Conservation (phyloP, 164 flowering plant genomes). For the Magnolia officinalis region DNA sequence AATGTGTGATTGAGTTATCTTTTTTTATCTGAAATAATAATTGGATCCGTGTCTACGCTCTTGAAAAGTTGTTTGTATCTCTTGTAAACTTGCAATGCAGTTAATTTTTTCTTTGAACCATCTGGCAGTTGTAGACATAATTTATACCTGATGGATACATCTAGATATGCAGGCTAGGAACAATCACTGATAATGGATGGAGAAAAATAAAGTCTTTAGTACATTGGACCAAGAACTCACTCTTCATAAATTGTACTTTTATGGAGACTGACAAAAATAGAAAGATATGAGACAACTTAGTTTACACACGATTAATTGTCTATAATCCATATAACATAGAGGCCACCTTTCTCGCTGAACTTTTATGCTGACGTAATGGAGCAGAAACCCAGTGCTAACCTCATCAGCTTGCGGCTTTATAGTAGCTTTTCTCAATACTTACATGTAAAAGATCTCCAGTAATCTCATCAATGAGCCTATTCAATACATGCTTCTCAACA, state of each 20-base stretch:
- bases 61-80: neutral
- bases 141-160: neutral
- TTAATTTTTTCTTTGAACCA: neutral
- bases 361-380: neutral
- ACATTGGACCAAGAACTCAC: neutral
- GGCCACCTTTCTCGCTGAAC: neutral
- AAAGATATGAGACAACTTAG: neutral
- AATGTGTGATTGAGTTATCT: slow-evolving; percentile 5
- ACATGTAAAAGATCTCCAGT: slow-evolving; percentile 30
- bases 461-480: slow-evolving; percentile 59
- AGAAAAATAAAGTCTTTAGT: neutral
- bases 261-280: neutral
- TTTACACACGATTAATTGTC: neutral
- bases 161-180: neutral
- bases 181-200: neutral
- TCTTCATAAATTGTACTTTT: no score
- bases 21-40: slow-evolving; percentile 2
- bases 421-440: slow-evolving; percentile 1
- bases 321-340: neutral
- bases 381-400: neutral
- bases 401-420: slow-evolving; percentile 2
- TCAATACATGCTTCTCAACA: slow-evolving; percentile 53
- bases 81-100: neutral
- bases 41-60: neutral
- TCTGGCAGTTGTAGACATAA: neutral